Evolutionary conservation across 2,329 filamentous ascomycete genomes (phyloP), one percentile per base, ranked within the genome.

Genomic region (Colletotrichum somersetense): DNA sequence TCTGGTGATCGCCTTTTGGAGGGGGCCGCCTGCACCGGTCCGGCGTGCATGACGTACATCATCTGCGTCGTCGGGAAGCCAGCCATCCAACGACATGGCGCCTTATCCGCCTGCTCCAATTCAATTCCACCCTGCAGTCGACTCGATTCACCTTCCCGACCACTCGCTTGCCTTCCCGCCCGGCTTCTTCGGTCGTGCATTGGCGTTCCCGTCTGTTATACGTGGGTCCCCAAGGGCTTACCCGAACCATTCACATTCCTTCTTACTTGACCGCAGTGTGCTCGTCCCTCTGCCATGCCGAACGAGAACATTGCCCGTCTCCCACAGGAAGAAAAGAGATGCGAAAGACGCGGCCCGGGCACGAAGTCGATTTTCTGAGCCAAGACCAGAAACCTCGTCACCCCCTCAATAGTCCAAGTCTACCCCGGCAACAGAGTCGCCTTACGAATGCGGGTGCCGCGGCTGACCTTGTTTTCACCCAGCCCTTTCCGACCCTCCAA

Each of bases 161-260:
- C 71, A 73, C 71, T 73, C 71, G 71, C 71, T 66, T 71, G 61
- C 61, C 57, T 73, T 73, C 67, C 71, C 67, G 66, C 62, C 48
- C 20, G 55, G 20, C 57, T 56, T 71, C 46, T 73, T 71, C 50
- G 50, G 62, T 53, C 56, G 71, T 73, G 71, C 71, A 73, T 71
- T 71, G 71, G 71, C 67, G 67, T 66, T 66, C 71, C 71, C 67
- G 71, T 58, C 42, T 52, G 56, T 33, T 38, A 57, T 26, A 57
- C 48, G 71, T 58, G 67, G 67, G 46, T 66, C 18, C 18, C 23
- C 23, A 69, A 72, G 59, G 66, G 66, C 66, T 69, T 65, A 72
- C 59, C 69, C 69, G 69, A 61, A 40, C 69, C 66, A 72, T 44
- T 69, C 69, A 69, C 69, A 69, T 65, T 66, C 57, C 59, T 12